These are phyloP conservation scores for Lactarius tabidus DNA, from an alignment of 768 basidiomycete genomes.

Conservation along the genomic window DNA sequence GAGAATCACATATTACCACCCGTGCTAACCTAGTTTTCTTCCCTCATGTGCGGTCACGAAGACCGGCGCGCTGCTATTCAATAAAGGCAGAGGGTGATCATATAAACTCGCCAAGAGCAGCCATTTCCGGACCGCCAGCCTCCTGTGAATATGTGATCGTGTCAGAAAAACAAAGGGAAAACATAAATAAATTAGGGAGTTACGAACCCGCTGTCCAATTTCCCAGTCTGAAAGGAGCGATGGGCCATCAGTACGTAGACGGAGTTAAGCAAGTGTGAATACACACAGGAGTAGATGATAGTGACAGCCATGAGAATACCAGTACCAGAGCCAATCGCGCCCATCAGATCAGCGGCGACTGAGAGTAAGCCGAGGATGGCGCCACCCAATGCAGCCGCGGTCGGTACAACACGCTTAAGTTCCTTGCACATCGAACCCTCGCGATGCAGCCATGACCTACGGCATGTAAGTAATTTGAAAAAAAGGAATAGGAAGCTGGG, in stretches of 20 bases:
- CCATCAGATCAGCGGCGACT: constrained; percentile 90
- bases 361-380: constrained; percentile 92
- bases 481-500: background rate
- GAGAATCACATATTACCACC: background rate
- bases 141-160: constrained; percentile 39
- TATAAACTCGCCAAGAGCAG: constrained; percentile 72
- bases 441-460: constrained; percentile 82
- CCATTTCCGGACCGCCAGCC: constrained; percentile 79
- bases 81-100: constrained; percentile 33
- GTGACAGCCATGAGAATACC: constrained; percentile 98
- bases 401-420: constrained; percentile 95
- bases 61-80: background rate
- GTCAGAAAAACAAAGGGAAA: background rate
- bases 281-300: constrained; percentile 78
- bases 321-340: constrained; percentile 92
- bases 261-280: constrained; percentile 1
- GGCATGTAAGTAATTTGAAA: background rate
- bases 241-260: background rate
- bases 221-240: constrained; percentile 68
- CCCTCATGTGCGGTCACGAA: background rate
- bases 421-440: constrained; percentile 99
- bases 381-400: constrained; percentile 95
- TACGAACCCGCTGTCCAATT: constrained; percentile 72
- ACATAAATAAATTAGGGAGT: background rate
- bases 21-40: background rate